Evolutionary conservation across 2,329 filamentous ascomycete species (phyloP).

Genomic region (Didymella sp.): DNA sequence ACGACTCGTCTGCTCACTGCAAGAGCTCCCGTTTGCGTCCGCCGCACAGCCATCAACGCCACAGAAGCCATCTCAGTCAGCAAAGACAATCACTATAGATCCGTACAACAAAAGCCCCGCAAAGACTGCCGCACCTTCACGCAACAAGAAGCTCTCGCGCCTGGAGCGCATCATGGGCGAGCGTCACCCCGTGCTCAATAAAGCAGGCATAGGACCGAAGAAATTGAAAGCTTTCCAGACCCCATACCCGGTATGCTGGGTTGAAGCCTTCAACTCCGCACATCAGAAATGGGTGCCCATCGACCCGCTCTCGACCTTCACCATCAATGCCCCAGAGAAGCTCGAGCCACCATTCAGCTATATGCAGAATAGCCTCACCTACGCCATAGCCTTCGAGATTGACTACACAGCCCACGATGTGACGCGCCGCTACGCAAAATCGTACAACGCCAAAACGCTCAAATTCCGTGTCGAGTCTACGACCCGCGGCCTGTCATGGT

Average conservation of each 20-base stretch:
- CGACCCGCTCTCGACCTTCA: slow-evolving; percentile 82
- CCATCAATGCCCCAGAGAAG: slow-evolving; percentile 75
- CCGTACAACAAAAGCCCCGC: slow-evolving; percentile 40
- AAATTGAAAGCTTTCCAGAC: slow-evolving; percentile 68
- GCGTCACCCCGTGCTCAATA: slow-evolving; percentile 34
- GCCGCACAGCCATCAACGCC: slow-evolving; percentile 42
- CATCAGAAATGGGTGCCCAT: slow-evolving; percentile 91
- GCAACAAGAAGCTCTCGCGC: slow-evolving; percentile 43
- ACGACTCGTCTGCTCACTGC: slow-evolving; percentile 87
- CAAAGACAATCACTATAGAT: slow-evolving; percentile 39
- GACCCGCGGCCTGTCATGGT: slow-evolving; percentile 64
- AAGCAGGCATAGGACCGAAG: slow-evolving; percentile 43
- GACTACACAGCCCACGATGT: slow-evolving; percentile 83
- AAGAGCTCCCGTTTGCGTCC: slow-evolving; percentile 74
- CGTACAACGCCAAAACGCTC: slow-evolving; percentile 88
- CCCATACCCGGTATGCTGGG: slow-evolving; percentile 86
- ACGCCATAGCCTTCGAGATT: slow-evolving; percentile 84
- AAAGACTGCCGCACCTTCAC: slow-evolving; percentile 28
- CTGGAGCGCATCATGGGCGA: slow-evolving; percentile 44
- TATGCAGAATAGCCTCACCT: slow-evolving; percentile 76
- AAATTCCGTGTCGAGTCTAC: slow-evolving; percentile 78
- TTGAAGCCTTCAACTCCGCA: slow-evolving; percentile 85
- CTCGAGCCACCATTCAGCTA: slow-evolving; percentile 86
- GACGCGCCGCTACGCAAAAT: slow-evolving; percentile 84
- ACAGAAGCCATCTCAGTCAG: slow-evolving; percentile 30